Evolutionary conservation across 2,329 filamentous ascomycete genomes (phyloP), one percentile per base, ranked within the genome.

Genomic region (Arthrobotrys iridis): DNA sequence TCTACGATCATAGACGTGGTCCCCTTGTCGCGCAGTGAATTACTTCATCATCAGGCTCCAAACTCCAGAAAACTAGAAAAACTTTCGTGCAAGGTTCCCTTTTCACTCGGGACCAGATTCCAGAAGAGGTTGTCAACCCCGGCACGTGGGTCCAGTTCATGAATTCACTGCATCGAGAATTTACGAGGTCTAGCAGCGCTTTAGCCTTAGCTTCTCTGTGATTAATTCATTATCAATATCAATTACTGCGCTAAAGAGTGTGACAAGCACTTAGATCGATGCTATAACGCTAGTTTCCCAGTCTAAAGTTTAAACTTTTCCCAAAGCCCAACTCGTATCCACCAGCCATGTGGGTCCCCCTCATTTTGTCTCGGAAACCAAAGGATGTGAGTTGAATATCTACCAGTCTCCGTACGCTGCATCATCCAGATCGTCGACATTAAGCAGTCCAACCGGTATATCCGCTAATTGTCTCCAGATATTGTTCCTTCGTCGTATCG

Each of bases 371-470:
- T 24, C 5, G 33, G 77, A 81, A 55, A 55, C 30, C 50, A 37
- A 37, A 35, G 15, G 1, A 55, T 55, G 18, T 35, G 50, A 55
- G 24, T 55, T 22, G 30, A 37, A 55, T 55, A 55, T 55, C 46
- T 81, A 81, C 33, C 74, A 77, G 11, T 81, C 78, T 52, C 60
- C 81, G 41, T 80, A 79, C 58, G 79, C 78, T 10, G 83, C 85
- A 0, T 82, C 85, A 66, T 82, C 81, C 65, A 90, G 79, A 79
- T 90, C 86, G 80, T 90, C 88, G 3, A 87, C 86, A 79, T 89
- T 90, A 59, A 90, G 78, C 46, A 89, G 81, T 79, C 89, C 88
- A 2, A 87, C 86, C 0, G 87, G 88, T 77, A 88, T 86, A n/a
- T 83, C 80, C 8, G 87, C 79, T 33, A 90, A 78, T 1, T 84